Evolutionary conservation across 2,329 filamentous ascomycete species (phyloP), one percentile per base, ranked within the genome.

Genomic region (Ceratocystis destructans): DNA sequence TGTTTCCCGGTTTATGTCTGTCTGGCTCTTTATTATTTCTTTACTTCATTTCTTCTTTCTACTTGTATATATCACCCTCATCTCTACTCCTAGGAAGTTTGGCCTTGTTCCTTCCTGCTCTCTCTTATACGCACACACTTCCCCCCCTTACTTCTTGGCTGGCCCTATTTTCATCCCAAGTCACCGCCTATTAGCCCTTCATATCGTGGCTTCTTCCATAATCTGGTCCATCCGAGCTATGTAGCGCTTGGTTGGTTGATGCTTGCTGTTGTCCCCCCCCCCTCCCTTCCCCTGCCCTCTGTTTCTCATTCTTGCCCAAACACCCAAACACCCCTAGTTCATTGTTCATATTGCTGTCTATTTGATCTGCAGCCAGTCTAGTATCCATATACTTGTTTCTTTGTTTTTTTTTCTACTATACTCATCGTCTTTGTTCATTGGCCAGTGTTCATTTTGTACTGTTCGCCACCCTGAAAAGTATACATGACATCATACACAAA

Each of bases 321-420:
- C 37, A 41, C 12, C 37, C 37, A 41, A 41, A 41, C 48, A 53
- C 20, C 8, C 48, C 48, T 25, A 53, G 48, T 28, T 25, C 48
- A 28, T 28, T 53, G 48, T 53, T 53, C 48, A 53, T 53, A 15
- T 25, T 15, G 22, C 48, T 53, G 22, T 53, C 20, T 12, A 41
- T 41, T 41, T 41, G 37, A 41, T 41, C 28, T 3, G 37, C 37
- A 41, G 37, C 37, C 48, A 53, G 48, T 25, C 25, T 53, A 53
- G 48, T 53, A 53, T 53, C 25, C 48, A 53, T 53, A 53, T n/a
- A 53, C 48, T 53, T 28, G 48, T 28, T 53, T 53, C 48, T 50
- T 22, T 53, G 48, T 25, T 53, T n/a, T 25, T 22, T 15, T 28
- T 31, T 20, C 22, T 20, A 61, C 12, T 33, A 4, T 45, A 17